Evolutionary conservation across 441 rosid genomes (phyloP).

Genomic region (Geranium incanum): DNA sequence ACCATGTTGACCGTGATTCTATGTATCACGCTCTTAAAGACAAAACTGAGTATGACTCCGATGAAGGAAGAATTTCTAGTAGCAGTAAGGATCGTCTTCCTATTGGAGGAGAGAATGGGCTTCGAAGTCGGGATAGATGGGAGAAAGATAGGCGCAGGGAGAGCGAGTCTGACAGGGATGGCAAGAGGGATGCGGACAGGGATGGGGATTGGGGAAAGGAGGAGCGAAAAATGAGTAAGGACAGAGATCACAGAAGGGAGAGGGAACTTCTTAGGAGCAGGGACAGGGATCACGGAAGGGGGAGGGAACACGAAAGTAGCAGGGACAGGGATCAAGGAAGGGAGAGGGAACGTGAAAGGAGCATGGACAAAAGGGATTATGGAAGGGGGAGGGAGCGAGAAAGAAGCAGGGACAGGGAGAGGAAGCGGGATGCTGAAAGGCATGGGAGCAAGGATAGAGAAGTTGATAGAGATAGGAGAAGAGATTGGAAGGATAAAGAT

Average conservation of each 20-base stretch:
- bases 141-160: constrained; percentile 43
- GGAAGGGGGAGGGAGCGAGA: constrained; percentile 18
- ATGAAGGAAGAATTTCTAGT: constrained; percentile 27
- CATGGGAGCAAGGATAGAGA: constrained; percentile 31
- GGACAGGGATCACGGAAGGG: constrained; percentile 23
- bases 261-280: constrained; percentile 31
- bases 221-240: constrained; percentile 38
- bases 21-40: constrained; percentile 2
- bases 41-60: constrained; percentile 22
- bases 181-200: constrained; percentile 29
- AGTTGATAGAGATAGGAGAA: constrained; percentile 10
- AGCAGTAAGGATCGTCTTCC: constrained; percentile 27
- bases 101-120: constrained; percentile 31
- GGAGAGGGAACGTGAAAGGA: constrained; percentile 45
- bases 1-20: constrained; percentile 24
- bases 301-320: constrained; percentile 20
- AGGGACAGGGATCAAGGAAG: constrained; percentile 33
- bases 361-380: constrained; percentile 34
- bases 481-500: neutral
- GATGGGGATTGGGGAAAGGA: constrained; percentile 28
- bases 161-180: constrained; percentile 30
- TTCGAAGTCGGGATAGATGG: constrained; percentile 30
- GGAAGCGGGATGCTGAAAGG: constrained; percentile 15
- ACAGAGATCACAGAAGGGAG: constrained; percentile 36
- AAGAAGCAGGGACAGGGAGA: constrained; percentile 23